Evolutionary conservation across 2,329 filamentous ascomycete species (phyloP), one percentile per base, ranked within the genome.

Genomic region (Corinectria fuckeliana): DNA sequence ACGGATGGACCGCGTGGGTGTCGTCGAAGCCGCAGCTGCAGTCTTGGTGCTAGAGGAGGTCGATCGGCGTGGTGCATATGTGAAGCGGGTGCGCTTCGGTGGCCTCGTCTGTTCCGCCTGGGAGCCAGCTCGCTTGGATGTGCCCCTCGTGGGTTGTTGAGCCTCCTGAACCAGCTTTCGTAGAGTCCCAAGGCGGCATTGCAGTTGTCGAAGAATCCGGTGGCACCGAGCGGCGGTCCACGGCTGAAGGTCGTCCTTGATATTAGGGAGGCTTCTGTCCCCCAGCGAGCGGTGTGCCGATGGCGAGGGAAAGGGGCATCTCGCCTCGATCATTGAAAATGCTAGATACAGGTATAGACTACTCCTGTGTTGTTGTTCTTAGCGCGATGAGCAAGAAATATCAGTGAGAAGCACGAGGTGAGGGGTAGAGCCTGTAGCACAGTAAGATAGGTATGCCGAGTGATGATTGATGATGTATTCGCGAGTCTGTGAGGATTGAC

Each of bases 191-290:
- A 83, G 64, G 9, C 80, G 77, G 7, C 78, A 75, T 26, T 81
- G 75, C 0, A 84, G 68, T 30, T 81, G 81, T 3, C 81, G 79
- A 16, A 84, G 74, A 5, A 82, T 67, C 2, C 80, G 75, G 47
- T 80, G 77, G 42, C 81, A 84, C 55, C 80, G 72, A 49, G 78
- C 75, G 5, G 81, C 78, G 4, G 80, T 83, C 81, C 81, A 84
- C 11, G 72, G 72, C 42, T 76, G 75, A 11, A 57, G n/a, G 28
- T 67, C 60, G 41, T 65, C 54, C 36, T 54, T 55, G 44, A 45
- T 42, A 28, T 56, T 61, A 3, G 23, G 23, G 25, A 21, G 39
- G 9, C 49, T 32, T 28, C 21, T 11, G 25, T 41, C 20, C n/a
- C 28, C 44, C 11, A 50, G 34, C 8, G 64, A 50, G 20, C 52